Evolutionary conservation across 805 yeast genomes (phyloP), one percentile per base, ranked within the genome.

Genomic region (Candida coleopterorum): DNA sequence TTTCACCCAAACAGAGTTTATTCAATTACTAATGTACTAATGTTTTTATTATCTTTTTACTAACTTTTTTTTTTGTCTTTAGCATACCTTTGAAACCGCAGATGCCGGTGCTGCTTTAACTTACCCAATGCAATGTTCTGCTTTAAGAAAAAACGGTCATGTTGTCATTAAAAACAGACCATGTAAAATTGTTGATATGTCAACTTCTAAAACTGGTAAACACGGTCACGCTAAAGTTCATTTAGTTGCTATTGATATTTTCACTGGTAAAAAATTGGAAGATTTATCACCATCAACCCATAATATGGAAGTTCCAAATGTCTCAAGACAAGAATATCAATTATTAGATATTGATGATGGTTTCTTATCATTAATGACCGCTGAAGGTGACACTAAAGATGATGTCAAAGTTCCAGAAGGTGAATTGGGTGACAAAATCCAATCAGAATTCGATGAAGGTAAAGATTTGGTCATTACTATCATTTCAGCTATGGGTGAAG

Each of bases 211-310:
- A 85, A 93, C 98, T 59, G 98, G 98, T 77, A 93, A 93, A 97
- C 98, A 93, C 85, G 98, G 98, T 78, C 98, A 93, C 93, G 98
- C 98, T 70, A 93, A 93, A 82, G 98, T 93, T 72, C 97, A 93
- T 75, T 81, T 93, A 75, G 97, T 93, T 55, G 97, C 97, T 67
- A 81, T 85, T 60, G 98, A 93, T 72, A 90, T 93, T 71, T 93
- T 93, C 90, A 93, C 98, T 61, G 85, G 86, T 72, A 93, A 93
- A 89, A 93, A 93, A 80, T 82, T 89, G 72, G 98, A 93, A 82
- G 98, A 93, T 76, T 85, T 93, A 70, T 93, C 98, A 56, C 98
- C 98, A 75, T 93, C 98, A 50, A 93, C 98, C 77, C 98, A 93
- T 81, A 93, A 93, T 78, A 89, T 93, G 97, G 97, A 90, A 75